Evolutionary conservation across 805 yeast species (phyloP), one percentile per base, ranked within the genome.

Genomic region (Wickerhamiella sorbophila): DNA sequence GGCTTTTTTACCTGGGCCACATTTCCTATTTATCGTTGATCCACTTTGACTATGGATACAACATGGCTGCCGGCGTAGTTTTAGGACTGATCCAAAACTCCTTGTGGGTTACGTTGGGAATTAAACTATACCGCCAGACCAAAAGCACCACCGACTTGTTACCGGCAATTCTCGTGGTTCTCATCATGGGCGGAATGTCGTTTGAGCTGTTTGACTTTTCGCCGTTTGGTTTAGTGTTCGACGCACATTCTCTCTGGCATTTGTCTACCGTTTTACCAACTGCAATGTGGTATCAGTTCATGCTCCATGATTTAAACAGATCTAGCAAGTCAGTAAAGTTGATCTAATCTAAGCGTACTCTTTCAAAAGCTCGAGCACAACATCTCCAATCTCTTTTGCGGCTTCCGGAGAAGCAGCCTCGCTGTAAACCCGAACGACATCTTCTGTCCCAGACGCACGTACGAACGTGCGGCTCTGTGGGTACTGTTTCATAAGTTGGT

Each of bases 371-470:
- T 50, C 50, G 15, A 51, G 38, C 15, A 62, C 64, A 31, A 53
- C 51, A n/a, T 48, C 39, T 3, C 60, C 65, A 33, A 80, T 61
- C 31, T 60, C 59, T 17, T 65, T 69, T 21, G 77, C 75, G 19
- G 69, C 70, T 9, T 58, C 62, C 33, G 52, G 53, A 0, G 74
- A 70, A 2, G 64, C 67, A 0, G 95, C 94, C 60, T 91, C 98
- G 1, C 95, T 91, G 52, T 91, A 91, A 5, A 91, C 84, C 52
- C 98, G 74, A 1, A 91, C 96, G 0, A 95, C 97, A 59, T 91
- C 93, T 59, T 91, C 98, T 1, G 98, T 91, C 12, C 98, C 98
- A 46, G 94, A 80, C 8, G 98, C 97, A 52, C 98, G 74, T 2
- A 88, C 97, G 61, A 91, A 91, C 2, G 94, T 78, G 55, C 98